These are phyloP conservation scores for Linderina pennispora DNA, from an alignment of 192 early-diverging fungal species.

Conservation along the genomic window DNA sequence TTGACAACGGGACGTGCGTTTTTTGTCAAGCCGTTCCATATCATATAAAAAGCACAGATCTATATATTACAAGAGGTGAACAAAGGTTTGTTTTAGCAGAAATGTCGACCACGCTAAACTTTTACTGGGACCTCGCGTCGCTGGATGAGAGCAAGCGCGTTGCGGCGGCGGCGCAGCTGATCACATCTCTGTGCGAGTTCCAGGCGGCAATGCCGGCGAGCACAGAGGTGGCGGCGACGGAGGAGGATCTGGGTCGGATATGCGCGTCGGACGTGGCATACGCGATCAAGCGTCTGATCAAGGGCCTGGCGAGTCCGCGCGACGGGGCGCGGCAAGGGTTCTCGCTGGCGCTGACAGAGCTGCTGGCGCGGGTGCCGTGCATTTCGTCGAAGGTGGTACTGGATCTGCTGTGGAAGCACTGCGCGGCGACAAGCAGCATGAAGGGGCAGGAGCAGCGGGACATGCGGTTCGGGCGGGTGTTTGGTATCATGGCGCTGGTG, in stretches of 20 bases:
- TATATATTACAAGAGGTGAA: background rate
- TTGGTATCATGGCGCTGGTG: constrained; percentile 79
- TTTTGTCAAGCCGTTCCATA: no score
- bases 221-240: constrained; percentile 41
- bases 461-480: constrained; percentile 84
- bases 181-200: constrained; percentile 50
- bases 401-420: constrained; percentile 62
- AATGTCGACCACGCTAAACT: constrained; percentile 48
- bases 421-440: constrained; percentile 54
- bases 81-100: background rate
- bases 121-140: constrained; percentile 80
- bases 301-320: constrained; percentile 80
- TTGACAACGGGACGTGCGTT: no score
- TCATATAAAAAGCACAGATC: background rate
- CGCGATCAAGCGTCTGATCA: constrained; percentile 76
- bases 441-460: constrained; percentile 86
- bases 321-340: constrained; percentile 94
- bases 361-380: constrained; percentile 43
- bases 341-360: constrained; percentile 87
- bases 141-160: constrained; percentile 58
- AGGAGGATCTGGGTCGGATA: constrained; percentile 56
- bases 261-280: constrained; percentile 82
- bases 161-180: constrained; percentile 59
- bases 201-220: constrained; percentile 38
- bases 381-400: constrained; percentile 58